Evolutionary conservation across 371 early-diverging fungal genomes (phyloP), one percentile per base, ranked within the genome.

Genomic region (Nematocida sp.): DNA sequence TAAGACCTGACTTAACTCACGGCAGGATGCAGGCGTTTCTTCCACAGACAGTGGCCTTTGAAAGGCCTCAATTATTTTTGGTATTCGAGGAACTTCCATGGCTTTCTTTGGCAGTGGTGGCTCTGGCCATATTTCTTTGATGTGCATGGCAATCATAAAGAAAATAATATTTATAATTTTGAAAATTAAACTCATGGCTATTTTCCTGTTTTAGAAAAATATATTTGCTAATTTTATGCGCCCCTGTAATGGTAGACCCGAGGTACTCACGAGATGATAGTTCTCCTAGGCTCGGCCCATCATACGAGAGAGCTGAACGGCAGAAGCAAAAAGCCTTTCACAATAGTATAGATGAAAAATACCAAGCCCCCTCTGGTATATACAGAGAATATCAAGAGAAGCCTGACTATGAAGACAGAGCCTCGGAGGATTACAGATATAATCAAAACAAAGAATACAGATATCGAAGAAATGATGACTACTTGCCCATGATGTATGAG

Each of bases 141-240:
- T 61, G 54, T 78, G 27, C 80, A 78, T 76, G 69, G 40, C 11
- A 67, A 67, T 67, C 69, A 67, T 33, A 67, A 67, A 67, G 52
- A 67, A 52, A 67, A 50, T 52, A 67, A 20, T 67, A 67, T 50
- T 50, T 50, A 40, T 50, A 46, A 46, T 67, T 46, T 50, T 67
- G 52, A 67, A 67, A 67, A 67, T 67, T 50, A 67, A 67, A 67
- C 25, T 50, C 18, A 47, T n/a, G 25, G 45, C 27, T 4, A 40
- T 23, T 78, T 78, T 78, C 80, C 80, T 78, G 42, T 78, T 73
- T 78, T 78, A 78, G 80, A 78, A 75, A 62, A 75, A 70, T 78
- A 78, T 78, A 78, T 78, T 78, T 78, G 42, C 71, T 78, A 78
- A 78, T 78, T 78, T 78, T 78, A n/a, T 60, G 44, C 45, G 15